Base-by-base conservation (phyloP, 495 filamentous ascomycete genomes). In the Symbiotaphrina buchneri region DNA sequence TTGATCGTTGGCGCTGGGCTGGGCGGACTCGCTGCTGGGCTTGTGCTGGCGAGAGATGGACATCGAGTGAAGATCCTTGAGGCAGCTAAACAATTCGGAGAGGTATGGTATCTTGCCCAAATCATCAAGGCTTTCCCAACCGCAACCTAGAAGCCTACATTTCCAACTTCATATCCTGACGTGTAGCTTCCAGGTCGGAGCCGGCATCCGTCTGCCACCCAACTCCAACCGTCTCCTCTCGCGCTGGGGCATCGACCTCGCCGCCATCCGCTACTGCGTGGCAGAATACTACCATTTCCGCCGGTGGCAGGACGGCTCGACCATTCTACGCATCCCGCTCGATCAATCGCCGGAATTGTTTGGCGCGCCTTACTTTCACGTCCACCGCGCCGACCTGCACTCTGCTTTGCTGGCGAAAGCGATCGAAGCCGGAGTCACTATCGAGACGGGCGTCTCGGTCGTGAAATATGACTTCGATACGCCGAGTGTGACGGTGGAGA, bases 361-460 rank as follows among this genome's bases (percentile, higher is more conserved):
- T 36, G 46, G 47, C 4, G 51, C 48, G 6, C 63, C 64, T 10
- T 68, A 65, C 46, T 58, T 49, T 51, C 57, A 59, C 33, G 36
- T 68, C 11, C 61, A 67, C 44, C 54, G 64, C 19, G 63, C 59
- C 11, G 62, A 68, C 39, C 48, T 65, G 14, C 62, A 67, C 37
- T 43, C 44, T 6, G 47, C 50, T 5, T 38, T 69, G 39, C 52
- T 57, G 1, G 30, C 39, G 11, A 47, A 48, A 6, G 55, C 53
- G 28, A 18, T 32, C 10, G 43, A 51, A 0, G 41, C 63, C 1
- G 59, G 60, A 1, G 56, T 63, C 0, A 43, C 33, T 6, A 35
- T 61, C 32, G 30, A 32, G 2, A 39, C 63, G 3, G 42, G 36
- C 3, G 36, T 44, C 18, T 47, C 48, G 20, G 58, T 59, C 11